A percentile compares a stretch with the other conserved stretches of the same genome.
phyloP scores from a whole-genome alignment of 2,329 filamentous ascomycete species.

The Colletotrichum endophyticum region DNA sequence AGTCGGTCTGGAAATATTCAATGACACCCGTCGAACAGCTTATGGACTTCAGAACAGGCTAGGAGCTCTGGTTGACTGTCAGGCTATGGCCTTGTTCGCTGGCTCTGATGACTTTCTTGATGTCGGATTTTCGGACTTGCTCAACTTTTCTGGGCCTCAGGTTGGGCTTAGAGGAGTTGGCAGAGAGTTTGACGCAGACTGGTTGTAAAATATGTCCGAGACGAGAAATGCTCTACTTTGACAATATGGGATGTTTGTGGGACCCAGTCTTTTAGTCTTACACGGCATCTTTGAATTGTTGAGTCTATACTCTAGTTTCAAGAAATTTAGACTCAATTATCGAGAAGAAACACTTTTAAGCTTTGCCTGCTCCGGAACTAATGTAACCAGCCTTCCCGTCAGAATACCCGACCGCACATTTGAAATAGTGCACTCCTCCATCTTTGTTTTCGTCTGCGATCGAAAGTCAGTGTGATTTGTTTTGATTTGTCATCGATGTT shows the following conservation, averaged over 20 bases:
- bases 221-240: background rate
- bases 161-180: background rate
- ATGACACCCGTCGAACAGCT: background rate
- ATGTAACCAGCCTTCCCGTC: background rate
- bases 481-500: background rate
- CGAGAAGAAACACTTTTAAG: background rate
- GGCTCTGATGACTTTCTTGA: background rate
- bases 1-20: background rate
- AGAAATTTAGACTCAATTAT: background rate
- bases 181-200: background rate
- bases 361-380: background rate
- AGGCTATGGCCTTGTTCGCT: background rate
- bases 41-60: background rate
- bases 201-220: background rate
- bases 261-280: background rate
- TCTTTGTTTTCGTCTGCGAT: background rate
- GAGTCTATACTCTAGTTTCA: background rate
- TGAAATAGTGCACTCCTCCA: background rate
- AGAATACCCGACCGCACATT: background rate
- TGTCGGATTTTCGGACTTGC: background rate
- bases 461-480: background rate
- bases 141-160: background rate
- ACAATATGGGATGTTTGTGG: background rate
- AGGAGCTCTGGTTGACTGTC: background rate
- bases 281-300: background rate